Conservation (phyloP, 768 basidiomycete species). For the Naganishia vaughanmartiniae region DNA sequence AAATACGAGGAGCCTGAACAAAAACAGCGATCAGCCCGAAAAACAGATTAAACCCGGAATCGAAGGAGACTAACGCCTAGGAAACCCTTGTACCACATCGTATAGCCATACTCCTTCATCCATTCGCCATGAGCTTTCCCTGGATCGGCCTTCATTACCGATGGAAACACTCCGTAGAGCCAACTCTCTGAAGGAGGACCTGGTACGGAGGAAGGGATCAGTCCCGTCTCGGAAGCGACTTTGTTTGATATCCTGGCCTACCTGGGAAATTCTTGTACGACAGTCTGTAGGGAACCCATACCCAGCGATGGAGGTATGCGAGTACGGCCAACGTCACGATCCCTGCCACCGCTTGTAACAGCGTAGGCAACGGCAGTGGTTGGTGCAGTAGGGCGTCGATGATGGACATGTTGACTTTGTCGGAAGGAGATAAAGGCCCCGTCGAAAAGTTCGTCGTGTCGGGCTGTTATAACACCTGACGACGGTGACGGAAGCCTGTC, state of each 20-base stretch:
- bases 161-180: conserved; percentile 13
- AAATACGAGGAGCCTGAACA: conserved; percentile 68
- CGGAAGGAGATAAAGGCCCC: background rate
- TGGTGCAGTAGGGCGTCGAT: conserved; percentile 6
- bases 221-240: background rate
- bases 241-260: background rate
- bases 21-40: background rate
- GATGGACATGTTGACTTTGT: conserved; percentile 1
- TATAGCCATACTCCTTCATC: conserved; percentile 40
- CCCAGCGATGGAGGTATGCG: background rate
- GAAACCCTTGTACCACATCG: conserved; percentile 31
- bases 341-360: background rate
- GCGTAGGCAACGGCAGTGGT: background rate
- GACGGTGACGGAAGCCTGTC: too few species aligned
- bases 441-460: background rate
- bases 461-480: background rate
- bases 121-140: conserved; percentile 36
- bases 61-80: conserved; percentile 57
- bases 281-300: conserved; percentile 11
- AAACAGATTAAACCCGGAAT: conserved; percentile 53
- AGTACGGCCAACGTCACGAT: background rate
- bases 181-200: conserved; percentile 19
- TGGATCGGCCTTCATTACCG: conserved; percentile 31
- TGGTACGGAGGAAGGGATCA: background rate
- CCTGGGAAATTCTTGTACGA: conserved; percentile 28